A percentile compares a stretch with the other conserved stretches of the same genome.
Evolutionary conservation across 2,329 filamentous ascomycete species (phyloP).

Genomic region (Pseudofabraea citricarpa): DNA sequence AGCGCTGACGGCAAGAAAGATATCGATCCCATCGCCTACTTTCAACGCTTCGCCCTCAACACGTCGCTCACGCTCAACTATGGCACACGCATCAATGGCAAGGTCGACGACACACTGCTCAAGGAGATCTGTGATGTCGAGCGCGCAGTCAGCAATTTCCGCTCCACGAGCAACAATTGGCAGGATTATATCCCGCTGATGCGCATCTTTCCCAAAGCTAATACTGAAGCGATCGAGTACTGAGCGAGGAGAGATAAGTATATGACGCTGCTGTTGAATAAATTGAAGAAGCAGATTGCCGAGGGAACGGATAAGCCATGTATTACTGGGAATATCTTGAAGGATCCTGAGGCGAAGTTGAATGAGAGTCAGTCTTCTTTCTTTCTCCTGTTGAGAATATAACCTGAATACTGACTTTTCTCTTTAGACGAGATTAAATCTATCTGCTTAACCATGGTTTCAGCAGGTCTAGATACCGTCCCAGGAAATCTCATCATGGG

Average conservation of each 20-base stretch:
- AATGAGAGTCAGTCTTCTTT: conserved; percentile 48
- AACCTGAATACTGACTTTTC: no score
- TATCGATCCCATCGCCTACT: conserved; percentile 67
- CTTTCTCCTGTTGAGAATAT: conserved; percentile 20
- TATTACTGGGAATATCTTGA: conserved; percentile 63
- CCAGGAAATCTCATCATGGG: conserved; percentile 77
- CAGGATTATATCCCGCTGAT: conserved; percentile 79
- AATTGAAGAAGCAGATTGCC: conserved; percentile 55
- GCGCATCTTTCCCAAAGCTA: conserved; percentile 58
- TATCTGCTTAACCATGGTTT: conserved; percentile 79
- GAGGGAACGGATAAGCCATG: conserved; percentile 63
- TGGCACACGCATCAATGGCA: conserved; percentile 68
- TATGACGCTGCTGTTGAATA: conserved; percentile 52
- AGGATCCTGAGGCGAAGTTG: conserved; percentile 57
- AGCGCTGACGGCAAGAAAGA: conserved; percentile 56
- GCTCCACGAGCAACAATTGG: conserved; percentile 78
- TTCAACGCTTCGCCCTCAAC: conserved; percentile 72
- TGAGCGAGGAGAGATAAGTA: conserved; percentile 65
- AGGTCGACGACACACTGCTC: conserved; percentile 62
- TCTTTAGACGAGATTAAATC: conserved; percentile 72
- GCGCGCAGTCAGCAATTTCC: conserved; percentile 68
- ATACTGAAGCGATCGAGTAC: conserved; percentile 58
- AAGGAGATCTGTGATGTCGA: conserved; percentile 73
- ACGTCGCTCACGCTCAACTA: conserved; percentile 76
- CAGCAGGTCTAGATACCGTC: conserved; percentile 76